A percentile compares a stretch with the other conserved stretches of the same genome.
phyloP scores from a whole-genome alignment of 2,329 filamentous ascomycete genomes.

The Fusarium coicis region DNA sequence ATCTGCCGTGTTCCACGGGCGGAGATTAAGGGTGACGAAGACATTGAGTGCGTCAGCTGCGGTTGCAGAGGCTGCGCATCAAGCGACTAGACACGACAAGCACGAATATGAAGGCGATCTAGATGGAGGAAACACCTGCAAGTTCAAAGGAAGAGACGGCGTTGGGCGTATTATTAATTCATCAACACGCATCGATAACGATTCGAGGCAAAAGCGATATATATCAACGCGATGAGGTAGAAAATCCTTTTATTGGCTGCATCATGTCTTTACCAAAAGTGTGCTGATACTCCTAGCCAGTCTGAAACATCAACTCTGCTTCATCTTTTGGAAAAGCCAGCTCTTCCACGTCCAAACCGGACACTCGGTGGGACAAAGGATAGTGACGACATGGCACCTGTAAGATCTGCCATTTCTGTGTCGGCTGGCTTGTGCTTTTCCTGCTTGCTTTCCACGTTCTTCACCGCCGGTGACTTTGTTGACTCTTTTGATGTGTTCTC shows the following conservation, averaged over 20 bases:
- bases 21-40: constrained; percentile 88
- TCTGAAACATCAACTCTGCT: constrained; percentile 18
- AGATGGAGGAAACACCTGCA: neutral
- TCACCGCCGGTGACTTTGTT: constrained; percentile 28
- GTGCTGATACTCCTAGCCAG: constrained; percentile 49
- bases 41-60: constrained; percentile 93
- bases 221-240: constrained; percentile 48
- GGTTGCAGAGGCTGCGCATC: constrained; percentile 92
- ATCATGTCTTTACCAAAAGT: constrained; percentile 45
- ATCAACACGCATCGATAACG: constrained; percentile 13
- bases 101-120: neutral
- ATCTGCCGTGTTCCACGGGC: constrained; percentile 94
- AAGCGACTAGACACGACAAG: constrained; percentile 68
- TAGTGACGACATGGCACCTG: constrained; percentile 76
- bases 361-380: constrained; percentile 76
- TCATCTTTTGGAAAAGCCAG: constrained; percentile 64
- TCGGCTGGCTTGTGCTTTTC: constrained; percentile 49
- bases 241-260: constrained; percentile 49
- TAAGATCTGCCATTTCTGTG: constrained; percentile 70
- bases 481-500: constrained; percentile 26
- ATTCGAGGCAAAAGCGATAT: constrained; percentile 9
- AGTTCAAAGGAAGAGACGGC: constrained; percentile 31
- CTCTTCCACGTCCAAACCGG: constrained; percentile 69
- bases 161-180: constrained; percentile 40
- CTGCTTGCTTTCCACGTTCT: constrained; percentile 21